Evolutionary conservation across 441 rosid genomes (phyloP), one percentile per base, ranked within the genome.

Genomic region (California macrophylla): DNA sequence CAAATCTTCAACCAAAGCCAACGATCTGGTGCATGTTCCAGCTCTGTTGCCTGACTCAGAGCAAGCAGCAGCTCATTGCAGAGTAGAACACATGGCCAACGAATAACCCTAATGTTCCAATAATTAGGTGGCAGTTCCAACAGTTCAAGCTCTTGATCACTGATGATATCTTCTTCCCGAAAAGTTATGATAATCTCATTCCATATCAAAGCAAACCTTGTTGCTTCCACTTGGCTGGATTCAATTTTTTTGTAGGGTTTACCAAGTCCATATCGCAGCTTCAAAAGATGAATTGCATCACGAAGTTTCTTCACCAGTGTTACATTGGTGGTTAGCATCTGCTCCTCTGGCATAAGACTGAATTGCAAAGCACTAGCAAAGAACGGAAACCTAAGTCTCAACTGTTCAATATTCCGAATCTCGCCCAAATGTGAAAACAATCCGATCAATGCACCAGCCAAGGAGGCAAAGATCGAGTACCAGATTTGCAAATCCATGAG

Each of bases 401-500:
- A 71, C 69, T 73, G 72, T 64, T 54, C 68, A 12, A 73, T 68
- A 54, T 69, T 69, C 34, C 63, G 72, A 50, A 73, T 73, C 54
- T 68, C 76, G 0, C 76, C 76, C 34, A 73, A 69, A 45, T 69
- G 66, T 24, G 72, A 68, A 69, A 73, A 68, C 47, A 68, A 24
- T 20, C 72, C 76, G 12, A 73, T 34, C 0, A 21, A 0, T 24
- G 64, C 66, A 6, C 76, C 72, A 12, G 20, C 66, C 18, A 63
- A 23, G 23, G 70, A 73, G 20, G 72, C 63, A 66, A 34, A 73
- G 63, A 73, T 63, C 7, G 72, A 15, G 42, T 68, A 73, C 76
- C 76, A 73, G 34, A 73, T 68, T 23, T 73, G 76, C 40, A 73
- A 15, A 40, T 73, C 76, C 76, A 73, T 73, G 15, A 73, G 69